Base-by-base conservation (phyloP, 345 rosid genomes). In the Eucalyptus tenuipes region DNA sequence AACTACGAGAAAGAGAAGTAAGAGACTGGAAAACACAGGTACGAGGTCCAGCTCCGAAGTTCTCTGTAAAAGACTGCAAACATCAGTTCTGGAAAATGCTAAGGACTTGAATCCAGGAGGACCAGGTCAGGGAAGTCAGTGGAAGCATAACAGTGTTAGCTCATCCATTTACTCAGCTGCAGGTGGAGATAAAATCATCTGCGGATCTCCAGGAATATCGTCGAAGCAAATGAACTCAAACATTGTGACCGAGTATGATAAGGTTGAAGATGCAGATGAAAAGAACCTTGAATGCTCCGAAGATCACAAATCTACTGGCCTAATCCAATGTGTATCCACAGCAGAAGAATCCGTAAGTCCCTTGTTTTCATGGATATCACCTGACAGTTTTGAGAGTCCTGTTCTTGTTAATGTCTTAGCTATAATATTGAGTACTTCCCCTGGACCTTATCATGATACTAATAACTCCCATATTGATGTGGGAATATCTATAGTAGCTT, bases 1-100 rank as follows among this genome's bases (percentile, higher is more conserved):
- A 66, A 86, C 90, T 86, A 94, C 92, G 85, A 93, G 92, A 93
- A 97, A 94, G 91, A 95, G 96, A 92, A 95, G 92, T 90, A 90
- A 90, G 89, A 93, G 92, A 87, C 27, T 86, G 86, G 93, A 90
- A 90, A 89, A 50, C 40, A 59, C 25, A 84, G 49, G 89, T 88
- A 86, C 68, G 29, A 91, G 92, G 87, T 88, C 89, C 90, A 84
- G 86, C 45, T 89, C 29, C 80, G 68, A 61, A 45, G 87, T 71
- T 91, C 87, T 81, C 75, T 87, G 45, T 80, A 95, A 96, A 93
- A 95, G 93, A 86, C 87, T 91, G 55, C 91, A 93, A 82, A 47
- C 90, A 86, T 89, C 82, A 87, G 87, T 88, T 87, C 53, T 64
- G 47, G 86, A 37, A 50, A 52, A 22, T 88, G 57, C 86, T 52